Conservation (phyloP, 306 rosid species). For the Astragalus glycyphyllos region DNA sequence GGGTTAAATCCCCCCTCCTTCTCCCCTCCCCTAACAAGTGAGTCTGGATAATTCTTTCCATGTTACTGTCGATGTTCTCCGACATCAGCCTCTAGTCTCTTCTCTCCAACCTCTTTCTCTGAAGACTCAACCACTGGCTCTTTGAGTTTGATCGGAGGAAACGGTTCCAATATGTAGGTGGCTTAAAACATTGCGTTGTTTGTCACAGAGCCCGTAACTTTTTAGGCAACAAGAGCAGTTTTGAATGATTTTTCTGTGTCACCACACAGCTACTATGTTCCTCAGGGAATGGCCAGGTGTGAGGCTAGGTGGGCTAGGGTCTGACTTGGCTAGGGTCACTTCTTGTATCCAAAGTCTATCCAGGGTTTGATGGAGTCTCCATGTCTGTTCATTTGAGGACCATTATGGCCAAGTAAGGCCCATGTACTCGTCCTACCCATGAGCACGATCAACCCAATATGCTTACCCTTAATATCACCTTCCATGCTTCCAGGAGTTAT, state of each 20-base stretch:
- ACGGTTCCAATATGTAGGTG: neutral
- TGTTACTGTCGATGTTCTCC: neutral
- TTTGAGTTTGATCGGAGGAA: neutral
- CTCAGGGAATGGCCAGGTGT: neutral
- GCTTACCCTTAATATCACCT: no score
- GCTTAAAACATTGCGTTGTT: neutral
- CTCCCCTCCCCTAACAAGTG: neutral
- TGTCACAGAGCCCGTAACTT: neutral
- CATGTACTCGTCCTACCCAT: no score
- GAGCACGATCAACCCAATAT: no score
- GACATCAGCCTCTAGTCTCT: neutral
- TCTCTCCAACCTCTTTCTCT: neutral
- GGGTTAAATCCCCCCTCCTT: neutral
- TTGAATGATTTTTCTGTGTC: neutral
- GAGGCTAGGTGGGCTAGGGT: neutral
- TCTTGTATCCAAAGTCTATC: neutral
- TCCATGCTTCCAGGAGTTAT: no score
- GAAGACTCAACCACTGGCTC: constrained; percentile 1
- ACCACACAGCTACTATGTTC: neutral
- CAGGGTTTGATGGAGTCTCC: neutral
- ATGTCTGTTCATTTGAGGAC: neutral
- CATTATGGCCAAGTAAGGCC: no score
- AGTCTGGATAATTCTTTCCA: neutral
- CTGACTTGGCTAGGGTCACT: neutral
- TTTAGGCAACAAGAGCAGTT: neutral